Percentiles rank a stretch among this genome's conserved stretches.
These are phyloP conservation scores for Collybia mongolica DNA, from an alignment of 768 basidiomycete genomes.

Conservation along the genomic window DNA sequence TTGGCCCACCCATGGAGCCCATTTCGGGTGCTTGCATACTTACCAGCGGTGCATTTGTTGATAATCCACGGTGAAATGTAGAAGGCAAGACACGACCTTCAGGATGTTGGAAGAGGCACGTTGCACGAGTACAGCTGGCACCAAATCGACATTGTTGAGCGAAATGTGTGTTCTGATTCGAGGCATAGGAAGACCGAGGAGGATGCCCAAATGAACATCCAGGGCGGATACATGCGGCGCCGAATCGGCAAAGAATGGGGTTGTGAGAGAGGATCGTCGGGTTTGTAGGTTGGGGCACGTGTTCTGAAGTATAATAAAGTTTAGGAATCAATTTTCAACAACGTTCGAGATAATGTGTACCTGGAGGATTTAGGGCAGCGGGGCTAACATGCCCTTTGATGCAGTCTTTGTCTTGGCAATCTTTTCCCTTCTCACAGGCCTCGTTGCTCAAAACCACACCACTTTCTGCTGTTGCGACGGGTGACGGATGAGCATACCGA, in stretches of 20 bases:
- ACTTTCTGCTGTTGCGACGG: constrained; percentile 93
- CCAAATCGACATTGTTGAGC: constrained; percentile 79
- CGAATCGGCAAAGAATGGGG: constrained; percentile 63
- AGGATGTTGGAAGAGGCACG: constrained; percentile 92
- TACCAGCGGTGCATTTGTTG: constrained; percentile 57
- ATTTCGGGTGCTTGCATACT: constrained; percentile 61
- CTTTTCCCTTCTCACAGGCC: constrained; percentile 83
- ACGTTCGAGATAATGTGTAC: constrained; percentile 30
- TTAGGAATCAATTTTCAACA: constrained; percentile 4
- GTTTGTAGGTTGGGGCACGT: constrained; percentile 31
- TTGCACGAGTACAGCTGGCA: constrained; percentile 77
- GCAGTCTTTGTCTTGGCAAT: constrained; percentile 94
- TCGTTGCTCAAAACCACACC: constrained; percentile 95
- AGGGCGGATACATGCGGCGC: constrained; percentile 66
- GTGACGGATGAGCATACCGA: constrained; percentile 91
- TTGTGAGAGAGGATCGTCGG: constrained; percentile 27
- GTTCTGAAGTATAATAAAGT: constrained; percentile 27
- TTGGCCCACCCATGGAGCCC: constrained; percentile 62
- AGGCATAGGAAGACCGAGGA: constrained; percentile 28
- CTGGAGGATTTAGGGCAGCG: constrained; percentile 68
- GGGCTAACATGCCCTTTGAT: constrained; percentile 90
- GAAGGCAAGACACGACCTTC: constrained; percentile 79
- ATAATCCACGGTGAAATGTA: constrained; percentile 77
- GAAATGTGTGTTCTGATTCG: constrained; percentile 30
- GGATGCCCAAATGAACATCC: constrained; percentile 73